Percentiles rank a stretch among this genome's conserved stretches.
Conservation (phyloP, 2,329 filamentous ascomycete species). For the Amauroascus verrucosus region DNA sequence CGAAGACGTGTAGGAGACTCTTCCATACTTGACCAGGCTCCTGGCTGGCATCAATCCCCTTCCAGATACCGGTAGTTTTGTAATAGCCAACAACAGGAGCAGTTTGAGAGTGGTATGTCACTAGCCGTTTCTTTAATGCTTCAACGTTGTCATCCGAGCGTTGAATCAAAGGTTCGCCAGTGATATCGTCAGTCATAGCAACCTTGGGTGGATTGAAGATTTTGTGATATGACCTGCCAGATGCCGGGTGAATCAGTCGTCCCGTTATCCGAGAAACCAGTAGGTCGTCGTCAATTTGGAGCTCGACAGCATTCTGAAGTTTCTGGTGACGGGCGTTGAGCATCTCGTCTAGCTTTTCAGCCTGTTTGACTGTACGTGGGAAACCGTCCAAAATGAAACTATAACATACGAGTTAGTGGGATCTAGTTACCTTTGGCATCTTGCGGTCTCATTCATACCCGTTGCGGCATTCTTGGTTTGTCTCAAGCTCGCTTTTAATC, state of each 20-base stretch:
- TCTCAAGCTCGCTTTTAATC: conserved; percentile 95
- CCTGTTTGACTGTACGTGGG: conserved; percentile 91
- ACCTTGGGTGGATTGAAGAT: conserved; percentile 97
- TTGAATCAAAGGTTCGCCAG: conserved; percentile 92
- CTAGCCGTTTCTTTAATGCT: conserved; percentile 85
- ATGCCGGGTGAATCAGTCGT: conserved; percentile 88
- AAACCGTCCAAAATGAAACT: conserved; percentile 99
- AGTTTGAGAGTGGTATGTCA: conserved; percentile 91
- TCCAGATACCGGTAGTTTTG: conserved; percentile 95
- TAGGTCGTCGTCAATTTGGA: conserved; percentile 90
- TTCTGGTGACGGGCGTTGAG: conserved; percentile 65
- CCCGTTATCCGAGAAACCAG: conserved; percentile 94
- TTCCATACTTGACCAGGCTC: conserved; percentile 94
- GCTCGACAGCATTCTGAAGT: conserved; percentile 89
- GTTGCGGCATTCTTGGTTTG: conserved; percentile 90
- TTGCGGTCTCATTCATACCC: conserved; percentile 51
- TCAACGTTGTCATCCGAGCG: conserved; percentile 95
- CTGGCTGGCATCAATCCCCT: conserved; percentile 88
- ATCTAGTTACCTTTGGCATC: neutral
- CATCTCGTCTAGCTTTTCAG: conserved; percentile 90
- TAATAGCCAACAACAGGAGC: conserved; percentile 90
- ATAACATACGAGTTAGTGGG: conserved; percentile 14
- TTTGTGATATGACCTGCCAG: conserved; percentile 93
- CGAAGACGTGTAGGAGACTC: conserved; percentile 75
- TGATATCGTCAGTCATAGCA: conserved; percentile 89